phyloP scores from a whole-genome alignment of 2,329 filamentous ascomycete species.

The Arthroderma uncinatum region DNA sequence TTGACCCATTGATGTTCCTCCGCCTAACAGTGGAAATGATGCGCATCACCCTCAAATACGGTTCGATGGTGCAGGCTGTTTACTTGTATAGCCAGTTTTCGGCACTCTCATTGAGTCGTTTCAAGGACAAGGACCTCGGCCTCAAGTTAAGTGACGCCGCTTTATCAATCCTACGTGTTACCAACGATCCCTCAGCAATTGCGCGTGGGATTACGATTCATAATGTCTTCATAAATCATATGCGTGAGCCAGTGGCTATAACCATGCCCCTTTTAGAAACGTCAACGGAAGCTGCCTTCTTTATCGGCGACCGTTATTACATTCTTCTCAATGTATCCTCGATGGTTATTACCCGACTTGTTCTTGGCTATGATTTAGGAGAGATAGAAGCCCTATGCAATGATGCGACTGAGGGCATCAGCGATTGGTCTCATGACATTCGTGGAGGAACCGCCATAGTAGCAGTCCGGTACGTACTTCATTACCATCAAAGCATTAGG shows the following conservation, averaged over 20 bases:
- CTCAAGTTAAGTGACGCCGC: slow-evolving; percentile 44
- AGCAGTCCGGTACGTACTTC: slow-evolving; percentile 32
- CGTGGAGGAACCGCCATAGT: slow-evolving; percentile 49
- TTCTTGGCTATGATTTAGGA: slow-evolving; percentile 46
- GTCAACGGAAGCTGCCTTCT: slow-evolving; percentile 46
- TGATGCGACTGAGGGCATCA: slow-evolving; percentile 47
- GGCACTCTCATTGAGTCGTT: slow-evolving; percentile 46
- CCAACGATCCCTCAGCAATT: slow-evolving; percentile 43
- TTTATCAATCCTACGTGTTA: slow-evolving; percentile 42
- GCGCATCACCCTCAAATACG: slow-evolving; percentile 43
- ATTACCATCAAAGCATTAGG: not conserved
- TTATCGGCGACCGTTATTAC: slow-evolving; percentile 48
- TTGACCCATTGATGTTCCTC: slow-evolving; percentile 48
- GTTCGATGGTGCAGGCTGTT: slow-evolving; percentile 47
- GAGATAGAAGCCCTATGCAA: slow-evolving; percentile 49
- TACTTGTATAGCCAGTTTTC: slow-evolving; percentile 49
- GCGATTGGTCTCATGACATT: slow-evolving; percentile 46
- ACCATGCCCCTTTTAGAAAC: slow-evolving; percentile 43
- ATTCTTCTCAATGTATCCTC: slow-evolving; percentile 48
- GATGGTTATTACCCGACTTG: slow-evolving; percentile 47
- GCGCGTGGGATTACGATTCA: slow-evolving; percentile 47
- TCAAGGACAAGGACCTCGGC: slow-evolving; percentile 46
- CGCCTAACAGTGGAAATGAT: slow-evolving; percentile 49
- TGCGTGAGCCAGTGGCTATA: slow-evolving; percentile 42
- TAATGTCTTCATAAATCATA: slow-evolving; percentile 51